Evolutionary conservation across 2,329 filamentous ascomycete genomes (phyloP).

Genomic region (Aspergillus quadrilineatus): DNA sequence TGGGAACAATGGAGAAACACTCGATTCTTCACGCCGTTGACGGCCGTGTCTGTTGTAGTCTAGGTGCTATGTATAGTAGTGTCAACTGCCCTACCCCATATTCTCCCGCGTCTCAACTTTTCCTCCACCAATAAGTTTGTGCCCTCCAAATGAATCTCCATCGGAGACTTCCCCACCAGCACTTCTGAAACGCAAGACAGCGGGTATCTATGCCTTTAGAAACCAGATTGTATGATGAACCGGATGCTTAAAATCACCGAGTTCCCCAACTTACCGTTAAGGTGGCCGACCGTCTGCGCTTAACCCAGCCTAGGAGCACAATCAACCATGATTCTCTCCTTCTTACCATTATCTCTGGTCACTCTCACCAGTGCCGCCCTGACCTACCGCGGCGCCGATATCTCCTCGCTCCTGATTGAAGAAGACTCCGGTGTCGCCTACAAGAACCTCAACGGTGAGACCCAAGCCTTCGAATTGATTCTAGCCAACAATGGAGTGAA

Average conservation of each 20-base stretch:
- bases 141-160: neutral
- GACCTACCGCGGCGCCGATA: slow-evolving; percentile 66
- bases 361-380: slow-evolving; percentile 46
- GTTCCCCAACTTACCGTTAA: neutral
- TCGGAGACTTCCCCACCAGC: neutral
- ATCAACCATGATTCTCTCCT: neutral
- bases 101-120: slow-evolving; percentile 8
- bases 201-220: no score
- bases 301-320: neutral
- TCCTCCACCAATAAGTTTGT: slow-evolving; percentile 22
- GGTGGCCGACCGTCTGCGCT: neutral
- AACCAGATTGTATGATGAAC: neutral
- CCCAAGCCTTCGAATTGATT: slow-evolving; percentile 62
- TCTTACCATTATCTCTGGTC: slow-evolving; percentile 17
- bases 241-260: neutral
- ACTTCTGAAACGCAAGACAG: neutral
- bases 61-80: neutral
- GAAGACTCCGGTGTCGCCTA: slow-evolving; percentile 63
- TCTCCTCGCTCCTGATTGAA: slow-evolving; percentile 65
- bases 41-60: neutral
- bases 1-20: slow-evolving; percentile 7
- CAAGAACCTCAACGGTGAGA: slow-evolving; percentile 55
- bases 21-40: neutral
- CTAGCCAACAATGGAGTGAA: slow-evolving; percentile 64
- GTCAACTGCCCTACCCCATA: neutral